Evolutionary conservation across 2,329 filamentous ascomycete species (phyloP), one percentile per base, ranked within the genome.

Genomic region (Pseudocercospora ulei): DNA sequence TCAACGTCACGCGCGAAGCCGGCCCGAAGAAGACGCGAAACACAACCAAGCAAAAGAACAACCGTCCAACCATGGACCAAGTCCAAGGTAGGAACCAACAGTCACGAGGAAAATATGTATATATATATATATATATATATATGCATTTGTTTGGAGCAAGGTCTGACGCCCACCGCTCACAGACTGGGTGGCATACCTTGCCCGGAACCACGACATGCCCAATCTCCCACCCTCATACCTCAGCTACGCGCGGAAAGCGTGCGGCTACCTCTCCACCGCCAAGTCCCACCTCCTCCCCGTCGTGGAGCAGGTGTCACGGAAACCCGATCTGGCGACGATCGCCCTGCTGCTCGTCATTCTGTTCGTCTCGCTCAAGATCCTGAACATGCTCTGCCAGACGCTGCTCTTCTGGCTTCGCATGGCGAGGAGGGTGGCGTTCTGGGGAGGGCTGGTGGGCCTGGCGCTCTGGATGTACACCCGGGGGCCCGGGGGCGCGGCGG

Each of bases 371-470:
- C 62, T 79, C 43, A 73, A 75, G 48, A 66, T 90, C 26, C 64
- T 79, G 48, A 72, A 78, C 57, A 80, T 81, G 65, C 65, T 85
- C 11, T 76, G 78, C 45, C 73, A 83, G 44, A 64, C 84, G 12
- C 68, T 93, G 41, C 65, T 85, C 56, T 92, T 78, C 66, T 85
- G 84, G 76, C 73, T 85, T 36, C 67, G 72, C n/a, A 56, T 93
- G 39, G 68, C 70, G 7, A 59, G 83, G 47, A 65, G 72, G 14
- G 50, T 85, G 26, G 59, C 73, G 1, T 75, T 85, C 47, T 90
- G 77, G 75, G 71, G 70, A 1, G 58, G 65, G 1, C 50, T 87
- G 2, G 63, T 70, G 3, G 66, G 69, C 0, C 26, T 76, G 0
- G 67, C 68, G 0, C 65, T 76, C 11, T 74, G 69, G 69, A 40